Conservation (phyloP, 2,329 filamentous ascomycete genomes). For the Monosporascus sp. region DNA sequence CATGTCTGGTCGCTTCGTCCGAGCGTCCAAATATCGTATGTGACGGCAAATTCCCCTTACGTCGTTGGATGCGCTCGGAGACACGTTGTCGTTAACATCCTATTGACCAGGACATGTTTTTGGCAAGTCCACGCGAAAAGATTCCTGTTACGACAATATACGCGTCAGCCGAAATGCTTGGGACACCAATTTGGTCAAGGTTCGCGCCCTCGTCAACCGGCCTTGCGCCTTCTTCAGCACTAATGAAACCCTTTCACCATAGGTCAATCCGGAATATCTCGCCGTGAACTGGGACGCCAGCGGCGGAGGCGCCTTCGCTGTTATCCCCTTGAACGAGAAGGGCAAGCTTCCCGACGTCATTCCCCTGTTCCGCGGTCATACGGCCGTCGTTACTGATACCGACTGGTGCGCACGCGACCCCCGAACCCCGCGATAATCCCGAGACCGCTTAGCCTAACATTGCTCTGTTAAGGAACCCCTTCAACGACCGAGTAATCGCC, state of each 20-base stretch:
- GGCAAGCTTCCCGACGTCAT: slow-evolving; percentile 90
- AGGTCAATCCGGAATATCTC: slow-evolving; percentile 94
- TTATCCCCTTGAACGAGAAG: slow-evolving; percentile 84
- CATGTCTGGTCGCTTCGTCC: slow-evolving; percentile 63
- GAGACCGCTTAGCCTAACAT: slow-evolving; percentile 23
- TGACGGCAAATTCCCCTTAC: slow-evolving; percentile 13
- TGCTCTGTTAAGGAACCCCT: slow-evolving; percentile 68
- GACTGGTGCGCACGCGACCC: slow-evolving; percentile 66
- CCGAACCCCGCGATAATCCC: slow-evolving; percentile 6
- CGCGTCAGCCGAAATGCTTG: slow-evolving; percentile 97
- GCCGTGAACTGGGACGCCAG: slow-evolving; percentile 98
- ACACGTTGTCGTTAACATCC: slow-evolving; percentile 16
- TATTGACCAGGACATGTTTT: slow-evolving; percentile 81
- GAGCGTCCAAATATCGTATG: slow-evolving; percentile 66
- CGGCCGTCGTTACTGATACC: slow-evolving; percentile 90
- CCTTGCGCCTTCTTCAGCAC: slow-evolving; percentile 2
- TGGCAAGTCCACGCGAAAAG: slow-evolving; percentile 90
- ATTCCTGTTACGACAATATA: slow-evolving; percentile 97
- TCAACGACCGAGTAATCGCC: slow-evolving; percentile 88
- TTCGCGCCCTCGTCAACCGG: slow-evolving; percentile 29
- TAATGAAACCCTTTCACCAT: slow-evolving; percentile 18
- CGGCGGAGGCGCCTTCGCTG: slow-evolving; percentile 93
- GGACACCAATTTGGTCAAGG: slow-evolving; percentile 98
- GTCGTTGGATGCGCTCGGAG: slow-evolving; percentile 12
- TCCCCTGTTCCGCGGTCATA: slow-evolving; percentile 93